These are phyloP conservation scores for Notholithocarpus densiflorus DNA, from an alignment of 306 rosid species.

Conservation along the genomic window DNA sequence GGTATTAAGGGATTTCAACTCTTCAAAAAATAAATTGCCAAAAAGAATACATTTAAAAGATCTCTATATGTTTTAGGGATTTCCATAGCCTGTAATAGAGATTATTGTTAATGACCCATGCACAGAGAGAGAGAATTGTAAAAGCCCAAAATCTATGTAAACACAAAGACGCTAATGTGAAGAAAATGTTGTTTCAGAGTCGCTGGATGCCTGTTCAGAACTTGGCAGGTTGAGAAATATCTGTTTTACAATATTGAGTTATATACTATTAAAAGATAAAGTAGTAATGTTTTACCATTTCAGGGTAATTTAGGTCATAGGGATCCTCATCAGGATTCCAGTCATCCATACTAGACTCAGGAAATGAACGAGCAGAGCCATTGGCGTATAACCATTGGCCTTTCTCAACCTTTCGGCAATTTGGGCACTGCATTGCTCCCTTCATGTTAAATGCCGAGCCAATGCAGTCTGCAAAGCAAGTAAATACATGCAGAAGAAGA, in stretches of 20 bases:
- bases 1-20: background rate
- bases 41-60: background rate
- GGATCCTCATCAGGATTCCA: conserved; percentile 27
- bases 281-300: conserved; percentile 6
- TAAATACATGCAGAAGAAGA: background rate
- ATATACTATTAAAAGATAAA: background rate
- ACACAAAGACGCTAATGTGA: background rate
- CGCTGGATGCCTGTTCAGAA: background rate
- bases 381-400: conserved; percentile 29
- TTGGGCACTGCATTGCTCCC: conserved; percentile 34
- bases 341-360: conserved; percentile 24
- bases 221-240: background rate
- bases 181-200: background rate
- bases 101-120: background rate
- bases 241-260: background rate
- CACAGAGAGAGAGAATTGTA: background rate
- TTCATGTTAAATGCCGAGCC: conserved; percentile 27
- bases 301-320: conserved; percentile 12
- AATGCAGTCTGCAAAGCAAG: conserved; percentile 23
- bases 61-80: background rate
- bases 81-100: background rate
- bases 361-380: conserved; percentile 20
- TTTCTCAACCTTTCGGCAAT: conserved; percentile 26
- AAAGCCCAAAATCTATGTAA: background rate
- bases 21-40: background rate